Conservation (phyloP, 2,329 filamentous ascomycete species). For the Stylonectria norvegica region DNA sequence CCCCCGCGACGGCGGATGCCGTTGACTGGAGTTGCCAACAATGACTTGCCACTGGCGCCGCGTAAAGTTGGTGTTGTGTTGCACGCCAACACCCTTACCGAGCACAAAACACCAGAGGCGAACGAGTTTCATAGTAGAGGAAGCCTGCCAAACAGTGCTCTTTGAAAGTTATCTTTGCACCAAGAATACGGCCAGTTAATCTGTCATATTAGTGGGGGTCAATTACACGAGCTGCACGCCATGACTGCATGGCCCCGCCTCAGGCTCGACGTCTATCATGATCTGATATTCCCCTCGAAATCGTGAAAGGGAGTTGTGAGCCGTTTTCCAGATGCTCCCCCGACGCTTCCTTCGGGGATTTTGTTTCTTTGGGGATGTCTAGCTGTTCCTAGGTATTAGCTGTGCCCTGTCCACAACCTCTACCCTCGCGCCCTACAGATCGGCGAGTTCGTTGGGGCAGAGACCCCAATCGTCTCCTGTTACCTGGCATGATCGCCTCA, state of each 20-base stretch:
- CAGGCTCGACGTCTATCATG: conserved; percentile 6
- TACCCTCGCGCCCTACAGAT: no score
- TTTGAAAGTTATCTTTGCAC: conserved; percentile 1
- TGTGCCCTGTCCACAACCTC: no score
- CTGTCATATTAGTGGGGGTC: conserved; percentile 12
- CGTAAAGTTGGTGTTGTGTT: conserved; percentile 7
- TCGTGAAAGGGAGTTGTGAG: conserved; percentile 7
- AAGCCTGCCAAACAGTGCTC: neutral
- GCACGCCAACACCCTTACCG: neutral
- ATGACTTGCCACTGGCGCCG: conserved; percentile 16
- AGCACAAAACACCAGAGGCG: no score
- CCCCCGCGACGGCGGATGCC: neutral
- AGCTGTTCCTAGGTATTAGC: neutral
- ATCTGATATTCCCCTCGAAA: conserved; percentile 12
- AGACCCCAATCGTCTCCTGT: neutral
- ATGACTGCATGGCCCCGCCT: conserved; percentile 9
- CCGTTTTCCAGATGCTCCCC: conserved; percentile 1
- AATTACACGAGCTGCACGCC: conserved; percentile 2
- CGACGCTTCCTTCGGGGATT: conserved; percentile 3
- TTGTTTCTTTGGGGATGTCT: neutral
- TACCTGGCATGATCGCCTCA: neutral
- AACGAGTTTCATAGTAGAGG: conserved; percentile 8
- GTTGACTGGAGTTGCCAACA: conserved; percentile 1
- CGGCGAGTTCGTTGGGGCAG: no score
- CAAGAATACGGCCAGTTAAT: conserved; percentile 14